These are phyloP conservation scores for Cutaneotrichosporon arboriforme DNA, from an alignment of 1,284 basidiomycete species.

Conservation along the genomic window DNA sequence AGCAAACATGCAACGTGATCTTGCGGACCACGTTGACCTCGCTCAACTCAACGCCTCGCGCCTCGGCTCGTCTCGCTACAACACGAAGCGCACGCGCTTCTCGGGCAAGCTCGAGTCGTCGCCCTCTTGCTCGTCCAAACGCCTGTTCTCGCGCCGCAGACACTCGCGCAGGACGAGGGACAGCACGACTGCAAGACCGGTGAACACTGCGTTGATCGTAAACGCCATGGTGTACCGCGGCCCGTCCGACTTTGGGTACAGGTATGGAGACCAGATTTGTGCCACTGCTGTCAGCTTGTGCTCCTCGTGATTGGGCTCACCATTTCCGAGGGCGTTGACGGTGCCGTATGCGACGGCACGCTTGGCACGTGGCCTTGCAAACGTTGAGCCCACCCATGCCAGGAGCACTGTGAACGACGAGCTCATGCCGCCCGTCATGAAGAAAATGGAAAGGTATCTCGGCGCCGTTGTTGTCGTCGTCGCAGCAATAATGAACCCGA, in stretches of 20 bases:
- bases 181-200: conserved; percentile 21
- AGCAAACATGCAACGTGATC: no score
- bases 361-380: conserved; percentile 35
- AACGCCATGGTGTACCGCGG: conserved; percentile 28
- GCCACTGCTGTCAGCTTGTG: conserved; percentile 15
- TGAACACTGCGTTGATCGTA: conserved; percentile 27
- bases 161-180: conserved; percentile 26
- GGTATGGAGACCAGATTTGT: conserved; percentile 39
- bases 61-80: neutral
- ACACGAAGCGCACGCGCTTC: neutral
- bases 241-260: conserved; percentile 26
- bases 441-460: conserved; percentile 31
- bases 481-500: conserved; percentile 36
- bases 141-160: conserved; percentile 22
- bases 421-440: conserved; percentile 32
- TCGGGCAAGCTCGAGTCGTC: neutral
- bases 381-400: conserved; percentile 36
- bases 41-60: no score
- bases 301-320: conserved; percentile 1
- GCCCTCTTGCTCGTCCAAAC: conserved; percentile 8
- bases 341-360: conserved; percentile 37
- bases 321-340: conserved; percentile 32
- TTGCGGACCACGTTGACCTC: no score
- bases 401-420: conserved; percentile 33
- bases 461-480: conserved; percentile 26